Evolutionary conservation across 805 yeast species (phyloP).

Genomic region (Zygotorulaspora chibaensis): DNA sequence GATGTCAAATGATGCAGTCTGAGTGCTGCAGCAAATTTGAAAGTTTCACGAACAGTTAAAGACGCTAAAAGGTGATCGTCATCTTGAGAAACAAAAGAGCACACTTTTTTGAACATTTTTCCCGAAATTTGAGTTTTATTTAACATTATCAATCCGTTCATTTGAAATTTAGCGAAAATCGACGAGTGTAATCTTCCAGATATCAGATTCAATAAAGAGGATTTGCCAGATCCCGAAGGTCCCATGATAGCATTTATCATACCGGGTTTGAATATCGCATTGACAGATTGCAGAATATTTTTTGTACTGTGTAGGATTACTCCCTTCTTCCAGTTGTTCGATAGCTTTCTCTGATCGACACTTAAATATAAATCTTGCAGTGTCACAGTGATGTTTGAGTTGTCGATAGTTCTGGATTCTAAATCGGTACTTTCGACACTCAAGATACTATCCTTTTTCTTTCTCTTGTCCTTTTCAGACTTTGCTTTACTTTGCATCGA

Average conservation of each 20-base stretch:
- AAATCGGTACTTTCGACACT: slow-evolving; percentile 10
- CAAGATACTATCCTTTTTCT: background rate
- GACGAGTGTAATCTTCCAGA: slow-evolving; percentile 51
- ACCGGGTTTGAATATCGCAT: slow-evolving; percentile 51
- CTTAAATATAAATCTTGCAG: slow-evolving; percentile 15
- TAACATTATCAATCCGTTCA: slow-evolving; percentile 43
- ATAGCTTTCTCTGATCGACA: slow-evolving; percentile 11
- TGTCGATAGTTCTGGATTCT: slow-evolving; percentile 9
- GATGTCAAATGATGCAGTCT: slow-evolving; percentile 47
- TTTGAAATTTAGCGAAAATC: slow-evolving; percentile 28
- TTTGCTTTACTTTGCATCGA: slow-evolving; percentile 24
- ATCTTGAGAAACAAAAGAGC: slow-evolving; percentile 80
- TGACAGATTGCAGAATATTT: slow-evolving; percentile 42
- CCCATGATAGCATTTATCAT: slow-evolving; percentile 72
- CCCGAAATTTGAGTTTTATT: slow-evolving; percentile 39
- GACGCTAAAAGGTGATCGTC: slow-evolving; percentile 68
- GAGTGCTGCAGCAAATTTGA: slow-evolving; percentile 64
- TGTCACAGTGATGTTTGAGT: slow-evolving; percentile 13
- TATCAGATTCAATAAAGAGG: slow-evolving; percentile 58
- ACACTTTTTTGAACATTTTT: slow-evolving; percentile 38
- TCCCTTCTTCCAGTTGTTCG: slow-evolving; percentile 10
- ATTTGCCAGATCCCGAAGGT: slow-evolving; percentile 77
- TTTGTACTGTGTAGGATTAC: slow-evolving; percentile 23
- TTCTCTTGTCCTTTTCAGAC: slow-evolving; percentile 9
- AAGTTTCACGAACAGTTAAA: slow-evolving; percentile 73